A percentile compares a stretch with the other conserved stretches of the same genome.
These are phyloP conservation scores for Noccaea caerulescens DNA, from an alignment of 345 rosid genomes.

Conservation along the genomic window DNA sequence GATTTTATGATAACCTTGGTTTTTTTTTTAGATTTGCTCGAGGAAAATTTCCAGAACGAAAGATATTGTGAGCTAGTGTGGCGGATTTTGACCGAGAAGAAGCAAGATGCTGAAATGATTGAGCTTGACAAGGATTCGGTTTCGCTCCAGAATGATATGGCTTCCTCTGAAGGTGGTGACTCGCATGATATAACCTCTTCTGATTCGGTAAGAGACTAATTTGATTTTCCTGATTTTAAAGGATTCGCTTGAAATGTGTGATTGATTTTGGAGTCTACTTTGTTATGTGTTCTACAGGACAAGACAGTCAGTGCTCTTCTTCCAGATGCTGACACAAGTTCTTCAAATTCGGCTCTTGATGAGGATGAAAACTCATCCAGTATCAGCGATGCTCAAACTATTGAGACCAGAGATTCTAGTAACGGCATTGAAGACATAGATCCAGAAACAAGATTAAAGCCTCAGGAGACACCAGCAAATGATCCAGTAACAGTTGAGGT, in stretches of 20 bases:
- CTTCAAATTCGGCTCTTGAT: slow-evolving; percentile 29
- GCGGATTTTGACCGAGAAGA: slow-evolving; percentile 52
- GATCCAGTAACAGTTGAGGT: slow-evolving; percentile 46
- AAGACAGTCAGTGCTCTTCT: slow-evolving; percentile 36
- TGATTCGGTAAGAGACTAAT: slow-evolving; percentile 52
- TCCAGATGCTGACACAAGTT: slow-evolving; percentile 38
- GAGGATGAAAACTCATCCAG: slow-evolving; percentile 36
- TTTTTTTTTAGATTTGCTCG: slow-evolving; percentile 54
- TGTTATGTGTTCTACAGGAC: slow-evolving; percentile 41
- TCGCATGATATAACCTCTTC: slow-evolving; percentile 53
- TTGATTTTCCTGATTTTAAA: neutral
- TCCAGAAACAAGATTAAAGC: slow-evolving; percentile 33
- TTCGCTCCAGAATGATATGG: slow-evolving; percentile 52
- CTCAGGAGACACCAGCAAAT: slow-evolving; percentile 45
- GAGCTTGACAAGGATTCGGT: slow-evolving; percentile 56
- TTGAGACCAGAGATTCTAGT: slow-evolving; percentile 41
- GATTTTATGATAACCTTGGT: neutral
- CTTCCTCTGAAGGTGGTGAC: slow-evolving; percentile 58
- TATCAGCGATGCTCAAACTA: slow-evolving; percentile 43
- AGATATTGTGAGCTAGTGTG: slow-evolving; percentile 59
- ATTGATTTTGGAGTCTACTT: neutral
- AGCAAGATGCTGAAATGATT: slow-evolving; percentile 57
- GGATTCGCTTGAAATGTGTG: no score
- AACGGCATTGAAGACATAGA: slow-evolving; percentile 17
- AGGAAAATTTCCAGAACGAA: slow-evolving; percentile 64